Evolutionary conservation across 1,284 basidiomycete species (phyloP).

Genomic region (Malassezia globosa): DNA sequence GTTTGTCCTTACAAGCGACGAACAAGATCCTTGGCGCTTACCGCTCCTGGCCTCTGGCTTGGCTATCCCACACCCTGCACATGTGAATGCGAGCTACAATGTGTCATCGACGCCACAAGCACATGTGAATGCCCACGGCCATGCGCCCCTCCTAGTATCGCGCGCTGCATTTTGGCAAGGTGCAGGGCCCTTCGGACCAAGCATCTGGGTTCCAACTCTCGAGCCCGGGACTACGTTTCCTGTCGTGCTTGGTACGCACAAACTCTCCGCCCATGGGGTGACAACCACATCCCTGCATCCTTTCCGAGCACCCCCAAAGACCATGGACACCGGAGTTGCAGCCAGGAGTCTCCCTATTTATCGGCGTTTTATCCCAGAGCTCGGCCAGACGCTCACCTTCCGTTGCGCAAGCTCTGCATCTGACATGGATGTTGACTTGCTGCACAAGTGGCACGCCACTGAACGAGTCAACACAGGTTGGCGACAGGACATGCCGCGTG

Average conservation of each 20-base stretch:
- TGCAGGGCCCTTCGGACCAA: constrained; percentile 12
- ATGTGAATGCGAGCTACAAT: background rate
- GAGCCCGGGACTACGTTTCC: constrained; percentile 7
- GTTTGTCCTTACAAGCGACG: constrained; percentile 5
- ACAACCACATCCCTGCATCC: constrained; percentile 2
- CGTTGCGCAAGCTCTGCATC: constrained; percentile 24
- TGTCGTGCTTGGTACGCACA: background rate
- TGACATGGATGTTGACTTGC: constrained; percentile 26
- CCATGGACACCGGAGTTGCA: constrained; percentile 11
- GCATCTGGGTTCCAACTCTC: constrained; percentile 19
- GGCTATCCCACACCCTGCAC: constrained; percentile 21
- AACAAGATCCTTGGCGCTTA: background rate
- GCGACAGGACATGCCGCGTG: constrained; percentile 29
- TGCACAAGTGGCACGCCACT: constrained; percentile 36
- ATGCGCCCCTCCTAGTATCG: constrained; percentile 18
- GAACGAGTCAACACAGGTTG: constrained; percentile 40
- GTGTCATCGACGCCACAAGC: constrained; percentile 12
- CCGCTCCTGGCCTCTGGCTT: constrained; percentile 19
- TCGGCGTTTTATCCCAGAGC: constrained; percentile 30
- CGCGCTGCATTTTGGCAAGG: constrained; percentile 39
- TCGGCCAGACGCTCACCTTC: constrained; percentile 33
- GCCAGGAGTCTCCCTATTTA: constrained; percentile 28
- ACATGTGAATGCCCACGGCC: background rate
- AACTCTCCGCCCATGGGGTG: background rate
- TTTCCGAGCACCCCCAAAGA: constrained; percentile 14